Conservation (phyloP, 1,284 basidiomycete species). For the Lignosus rhinocerotis region DNA sequence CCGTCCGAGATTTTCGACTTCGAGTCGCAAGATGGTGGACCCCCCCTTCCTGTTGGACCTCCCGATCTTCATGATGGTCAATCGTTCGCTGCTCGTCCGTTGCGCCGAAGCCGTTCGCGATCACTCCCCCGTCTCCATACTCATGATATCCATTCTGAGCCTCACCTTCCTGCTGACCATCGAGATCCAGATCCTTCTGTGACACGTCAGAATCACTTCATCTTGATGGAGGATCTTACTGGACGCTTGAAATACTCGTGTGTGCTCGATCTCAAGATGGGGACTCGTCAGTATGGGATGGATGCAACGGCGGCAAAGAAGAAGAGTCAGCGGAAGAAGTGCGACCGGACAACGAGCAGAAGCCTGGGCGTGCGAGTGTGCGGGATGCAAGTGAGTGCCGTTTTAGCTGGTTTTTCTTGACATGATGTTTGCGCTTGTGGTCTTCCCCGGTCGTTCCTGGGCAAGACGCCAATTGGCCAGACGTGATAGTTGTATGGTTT, state of each 20-base stretch:
- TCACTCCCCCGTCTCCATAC: slow-evolving; percentile 36
- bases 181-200: slow-evolving; percentile 39
- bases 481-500: neutral
- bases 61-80: slow-evolving; percentile 16
- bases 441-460: slow-evolving; percentile 4
- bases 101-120: slow-evolving; percentile 58
- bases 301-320: slow-evolving; percentile 93
- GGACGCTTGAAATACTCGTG: slow-evolving; percentile 93
- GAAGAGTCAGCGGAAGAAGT: slow-evolving; percentile 97
- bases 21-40: slow-evolving; percentile 39
- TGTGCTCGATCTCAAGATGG: slow-evolving; percentile 99
- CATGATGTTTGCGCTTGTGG: slow-evolving; percentile 15
- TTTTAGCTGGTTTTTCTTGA: slow-evolving; percentile 5
- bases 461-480: neutral
- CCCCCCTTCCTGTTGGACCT: neutral
- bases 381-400: slow-evolving; percentile 90
- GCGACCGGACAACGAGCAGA: slow-evolving; percentile 92
- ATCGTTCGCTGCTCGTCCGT: slow-evolving; percentile 32
- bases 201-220: slow-evolving; percentile 94
- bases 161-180: slow-evolving; percentile 26
- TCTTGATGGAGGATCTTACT: slow-evolving; percentile 98
- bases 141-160: neutral
- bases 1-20: slow-evolving; percentile 46
- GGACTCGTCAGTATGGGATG: slow-evolving; percentile 96
- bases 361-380: slow-evolving; percentile 92